Percentiles rank a stretch among this genome's conserved stretches.
Evolutionary conservation across 805 yeast genomes (phyloP).

Genomic region (Lipomyces spencermartinsiae): DNA sequence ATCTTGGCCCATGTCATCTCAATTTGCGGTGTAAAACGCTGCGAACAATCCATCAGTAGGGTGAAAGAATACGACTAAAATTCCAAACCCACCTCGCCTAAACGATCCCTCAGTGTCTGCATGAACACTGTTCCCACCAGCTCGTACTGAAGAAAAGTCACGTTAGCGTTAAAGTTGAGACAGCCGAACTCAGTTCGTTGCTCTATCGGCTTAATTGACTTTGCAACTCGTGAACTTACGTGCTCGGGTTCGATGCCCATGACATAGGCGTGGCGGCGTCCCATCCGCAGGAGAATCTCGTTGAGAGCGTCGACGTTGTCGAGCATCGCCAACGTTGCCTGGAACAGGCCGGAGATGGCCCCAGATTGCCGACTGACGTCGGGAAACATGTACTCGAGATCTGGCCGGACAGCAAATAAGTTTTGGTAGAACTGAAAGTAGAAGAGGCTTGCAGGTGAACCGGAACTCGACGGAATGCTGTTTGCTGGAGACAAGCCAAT

Average conservation of each 20-base stretch:
- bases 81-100: constrained; percentile 40
- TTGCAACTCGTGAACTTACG: constrained; percentile 20
- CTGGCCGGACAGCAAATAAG: constrained; percentile 55
- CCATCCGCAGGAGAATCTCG: constrained; percentile 59
- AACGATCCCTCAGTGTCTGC: constrained; percentile 63
- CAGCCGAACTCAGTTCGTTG: not conserved
- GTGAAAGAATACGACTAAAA: not conserved
- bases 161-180: not conserved
- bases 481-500: constrained; percentile 32
- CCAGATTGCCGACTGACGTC: constrained; percentile 66
- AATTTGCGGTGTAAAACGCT: constrained; percentile 37
- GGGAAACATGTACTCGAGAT: constrained; percentile 60
- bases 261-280: constrained; percentile 62
- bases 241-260: constrained; percentile 59
- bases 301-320: constrained; percentile 59
- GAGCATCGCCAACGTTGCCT: constrained; percentile 59
- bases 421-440: constrained; percentile 66
- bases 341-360: constrained; percentile 66
- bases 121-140: constrained; percentile 67
- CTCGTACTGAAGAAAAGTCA: constrained; percentile 48
- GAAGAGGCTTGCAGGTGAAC: constrained; percentile 48
- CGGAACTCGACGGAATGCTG: constrained; percentile 13
- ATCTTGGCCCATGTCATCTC: constrained; percentile 44
- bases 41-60: not conserved
- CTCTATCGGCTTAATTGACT: constrained; percentile 20